Base-by-base conservation (phyloP, 2,329 filamentous ascomycete species). In the Aotearoamyces nothofagi region DNA sequence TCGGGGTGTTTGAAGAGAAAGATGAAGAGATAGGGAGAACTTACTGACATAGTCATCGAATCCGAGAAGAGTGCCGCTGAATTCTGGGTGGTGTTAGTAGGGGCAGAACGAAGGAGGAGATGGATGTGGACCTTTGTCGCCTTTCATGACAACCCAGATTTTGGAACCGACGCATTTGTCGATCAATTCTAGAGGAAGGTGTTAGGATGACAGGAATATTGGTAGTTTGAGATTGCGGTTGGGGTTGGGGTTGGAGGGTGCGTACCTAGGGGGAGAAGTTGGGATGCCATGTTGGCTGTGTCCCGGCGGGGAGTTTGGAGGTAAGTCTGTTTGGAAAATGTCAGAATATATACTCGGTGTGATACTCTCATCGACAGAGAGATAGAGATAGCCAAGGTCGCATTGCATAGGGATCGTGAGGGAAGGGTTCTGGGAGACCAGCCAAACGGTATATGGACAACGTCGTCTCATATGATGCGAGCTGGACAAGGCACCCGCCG, bases 31-130 rank as follows among this genome's bases (percentile, higher is more conserved):
- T 20, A 29, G 9, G 26, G 27, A 20, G 22, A 47, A 93, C 87
- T 63, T 67, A 94, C 86, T 98, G 68, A 98, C 90, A 61, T 96
- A 98, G 68, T 98, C 90, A 53, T 98, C 90, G 47, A 98, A 98
- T 3, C 90, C 90, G 31, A 93, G 70, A 15, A 98, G 66, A 5
- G 83, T 94, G 31, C 90, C 90, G 43, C 80, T 82, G 60, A 98
- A 98, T 56, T 98, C 90, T 96, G 51, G 24, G 3, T 8, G 5
- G 8, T n/a, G n/a, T 26, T 5, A 26, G 24, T 11, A 17, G 24
- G 16, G n/a, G 20, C n/a, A 5, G n/a, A 24, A 22, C 15, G 17
- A 9, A 25, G 10, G 8, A 5, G 32, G n/a, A 26, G 15, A 25
- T 24, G n/a, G 30, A 26, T 26, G 36, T 52, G 19, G 58, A 92